A percentile compares a stretch with the other conserved stretches of the same genome.
These are phyloP conservation scores for Ligustrum vulgare DNA, from an alignment of 257 asterid species.

Conservation along the genomic window DNA sequence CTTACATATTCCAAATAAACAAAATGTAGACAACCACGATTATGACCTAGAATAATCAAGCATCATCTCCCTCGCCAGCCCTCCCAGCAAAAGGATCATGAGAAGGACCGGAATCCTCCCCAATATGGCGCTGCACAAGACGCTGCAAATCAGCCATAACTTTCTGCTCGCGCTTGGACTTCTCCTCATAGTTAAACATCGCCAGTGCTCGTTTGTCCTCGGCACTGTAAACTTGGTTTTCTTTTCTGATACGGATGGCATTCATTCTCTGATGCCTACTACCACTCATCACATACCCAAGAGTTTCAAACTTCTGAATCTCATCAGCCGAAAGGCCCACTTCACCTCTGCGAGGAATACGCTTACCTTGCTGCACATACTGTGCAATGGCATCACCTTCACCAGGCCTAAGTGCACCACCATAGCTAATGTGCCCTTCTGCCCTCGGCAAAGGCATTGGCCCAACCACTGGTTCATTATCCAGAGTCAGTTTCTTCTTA, in stretches of 20 bases:
- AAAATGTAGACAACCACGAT: not conserved
- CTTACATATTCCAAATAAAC: constrained; percentile 23
- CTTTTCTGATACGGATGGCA: constrained; percentile 98
- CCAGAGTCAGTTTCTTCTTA: constrained; percentile 53
- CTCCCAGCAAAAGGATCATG: constrained; percentile 85
- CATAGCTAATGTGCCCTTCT: constrained; percentile 96
- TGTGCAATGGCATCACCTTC: constrained; percentile 99
- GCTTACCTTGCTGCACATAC: constrained; percentile 98
- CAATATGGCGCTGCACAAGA: constrained; percentile 92
- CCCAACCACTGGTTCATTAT: constrained; percentile 72
- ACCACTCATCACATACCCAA: constrained; percentile 99
- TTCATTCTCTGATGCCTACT: constrained; percentile 99
- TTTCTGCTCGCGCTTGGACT: constrained; percentile 95
- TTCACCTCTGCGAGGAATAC: constrained; percentile 99
- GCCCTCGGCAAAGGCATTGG: constrained; percentile 96
- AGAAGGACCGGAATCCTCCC: constrained; percentile 79
- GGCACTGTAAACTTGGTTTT: constrained; percentile 97
- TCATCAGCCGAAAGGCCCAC: constrained; percentile 99
- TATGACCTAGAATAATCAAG: constrained; percentile 35
- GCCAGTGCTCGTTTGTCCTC: constrained; percentile 97
- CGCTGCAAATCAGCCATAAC: constrained; percentile 99
- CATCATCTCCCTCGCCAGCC: constrained; percentile 58
- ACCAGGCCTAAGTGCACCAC: constrained; percentile 99
- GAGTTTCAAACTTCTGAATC: constrained; percentile 78
- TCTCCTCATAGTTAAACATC: constrained; percentile 97